A percentile compares a stretch with the other conserved stretches of the same genome.
Evolutionary conservation across 2,329 filamentous ascomycete genomes (phyloP).

Genomic region (Apiospora malaysiana): DNA sequence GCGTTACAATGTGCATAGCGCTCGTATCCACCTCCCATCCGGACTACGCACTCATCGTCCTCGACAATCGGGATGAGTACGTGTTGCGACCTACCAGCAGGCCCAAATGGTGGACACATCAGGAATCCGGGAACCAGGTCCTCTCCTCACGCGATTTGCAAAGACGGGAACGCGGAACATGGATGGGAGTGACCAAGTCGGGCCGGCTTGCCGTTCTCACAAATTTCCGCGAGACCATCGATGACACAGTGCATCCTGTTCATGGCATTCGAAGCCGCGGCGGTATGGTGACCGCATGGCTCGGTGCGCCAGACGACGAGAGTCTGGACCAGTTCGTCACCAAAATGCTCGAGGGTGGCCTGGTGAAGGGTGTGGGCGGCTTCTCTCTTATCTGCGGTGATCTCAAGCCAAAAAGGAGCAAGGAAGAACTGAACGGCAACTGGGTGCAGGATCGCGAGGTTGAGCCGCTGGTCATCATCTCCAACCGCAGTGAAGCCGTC

Average conservation of each 20-base stretch:
- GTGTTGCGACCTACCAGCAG: conserved; percentile 68
- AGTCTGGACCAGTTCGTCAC: conserved; percentile 56
- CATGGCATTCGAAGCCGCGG: conserved; percentile 64
- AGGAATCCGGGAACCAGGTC: conserved; percentile 49
- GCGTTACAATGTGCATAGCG: conserved; percentile 73
- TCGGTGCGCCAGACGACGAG: conserved; percentile 56
- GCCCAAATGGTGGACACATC: conserved; percentile 67
- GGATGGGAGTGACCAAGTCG: conserved; percentile 66
- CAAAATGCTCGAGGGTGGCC: conserved; percentile 56
- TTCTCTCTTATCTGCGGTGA: conserved; percentile 72
- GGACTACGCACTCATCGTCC: conserved; percentile 73
- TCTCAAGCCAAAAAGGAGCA: conserved; percentile 45
- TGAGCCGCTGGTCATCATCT: conserved; percentile 64
- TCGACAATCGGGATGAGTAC: conserved; percentile 81
- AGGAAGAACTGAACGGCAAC: conserved; percentile 25
- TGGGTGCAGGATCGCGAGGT: conserved; percentile 34
- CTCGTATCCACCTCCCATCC: conserved; percentile 78
- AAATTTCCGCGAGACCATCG: conserved; percentile 66
- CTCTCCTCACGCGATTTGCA: conserved; percentile 68
- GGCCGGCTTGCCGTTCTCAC: conserved; percentile 69
- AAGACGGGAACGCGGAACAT: conserved; percentile 67
- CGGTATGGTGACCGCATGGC: conserved; percentile 68
- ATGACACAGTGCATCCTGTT: conserved; percentile 58
- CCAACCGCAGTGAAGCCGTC: conserved; percentile 61
- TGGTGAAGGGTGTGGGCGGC: conserved; percentile 67